These are phyloP conservation scores for Colletotrichum spinosum DNA, from an alignment of 2,329 filamentous ascomycete genomes.

Conservation along the genomic window DNA sequence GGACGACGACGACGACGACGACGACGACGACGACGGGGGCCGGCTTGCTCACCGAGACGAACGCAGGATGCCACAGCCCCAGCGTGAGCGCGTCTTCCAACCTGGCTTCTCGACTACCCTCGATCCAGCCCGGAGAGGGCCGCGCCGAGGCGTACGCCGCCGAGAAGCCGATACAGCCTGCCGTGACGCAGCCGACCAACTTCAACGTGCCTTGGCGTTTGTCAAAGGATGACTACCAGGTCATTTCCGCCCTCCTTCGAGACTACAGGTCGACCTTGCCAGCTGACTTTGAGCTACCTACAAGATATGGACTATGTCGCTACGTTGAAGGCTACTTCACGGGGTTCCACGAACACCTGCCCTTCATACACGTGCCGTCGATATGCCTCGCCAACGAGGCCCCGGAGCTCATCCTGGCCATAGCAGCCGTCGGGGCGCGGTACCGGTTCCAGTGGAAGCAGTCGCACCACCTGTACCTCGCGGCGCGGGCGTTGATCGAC, in stretches of 20 bases:
- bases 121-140: too few relatives aligned
- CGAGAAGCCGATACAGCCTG: too few relatives aligned
- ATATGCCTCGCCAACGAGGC: constrained; percentile 56
- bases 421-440: constrained; percentile 61
- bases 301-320: constrained; percentile 58
- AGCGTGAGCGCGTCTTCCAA: too few relatives aligned
- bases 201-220: constrained; percentile 1
- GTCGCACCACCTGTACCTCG: constrained; percentile 68
- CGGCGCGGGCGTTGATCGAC: constrained; percentile 64
- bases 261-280: too few relatives aligned
- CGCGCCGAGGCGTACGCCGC: too few relatives aligned
- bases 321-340: constrained; percentile 64
- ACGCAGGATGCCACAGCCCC: too few relatives aligned
- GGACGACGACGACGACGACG: too few relatives aligned
- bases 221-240: too few relatives aligned
- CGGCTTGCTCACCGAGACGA: too few relatives aligned
- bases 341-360: constrained; percentile 61
- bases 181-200: not conserved
- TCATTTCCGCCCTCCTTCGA: not conserved
- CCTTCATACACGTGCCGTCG: constrained; percentile 62
- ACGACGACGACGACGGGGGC: too few relatives aligned
- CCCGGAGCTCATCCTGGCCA: constrained; percentile 61
- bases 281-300: constrained; percentile 55
- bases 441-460: constrained; percentile 61
- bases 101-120: too few relatives aligned